Conservation (phyloP, 768 basidiomycete genomes). For the Boletus rubropictus region DNA sequence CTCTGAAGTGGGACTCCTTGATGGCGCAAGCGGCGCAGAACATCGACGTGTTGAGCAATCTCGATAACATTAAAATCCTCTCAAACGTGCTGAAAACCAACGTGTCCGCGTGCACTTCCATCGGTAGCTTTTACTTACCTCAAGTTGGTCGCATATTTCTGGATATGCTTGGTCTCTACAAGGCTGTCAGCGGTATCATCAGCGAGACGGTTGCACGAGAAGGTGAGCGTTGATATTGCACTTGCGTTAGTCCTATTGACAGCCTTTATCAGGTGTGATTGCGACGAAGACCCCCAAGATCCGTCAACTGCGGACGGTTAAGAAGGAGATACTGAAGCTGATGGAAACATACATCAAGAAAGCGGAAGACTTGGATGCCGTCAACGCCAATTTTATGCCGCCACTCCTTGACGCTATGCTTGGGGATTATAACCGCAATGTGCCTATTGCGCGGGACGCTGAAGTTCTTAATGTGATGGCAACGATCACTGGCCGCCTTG, state of each 20-base stretch:
- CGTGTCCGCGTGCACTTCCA: slow-evolving; percentile 94
- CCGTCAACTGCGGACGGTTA: slow-evolving; percentile 89
- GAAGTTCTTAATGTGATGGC: slow-evolving; percentile 98
- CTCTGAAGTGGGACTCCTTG: slow-evolving; percentile 83
- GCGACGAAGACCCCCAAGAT: slow-evolving; percentile 97
- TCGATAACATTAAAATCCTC: slow-evolving; percentile 94
- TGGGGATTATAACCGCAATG: slow-evolving; percentile 95
- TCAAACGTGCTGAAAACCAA: slow-evolving; percentile 98
- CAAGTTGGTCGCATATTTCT: slow-evolving; percentile 94
- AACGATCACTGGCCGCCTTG: slow-evolving; percentile 82
- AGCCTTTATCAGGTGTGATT: slow-evolving; percentile 56
- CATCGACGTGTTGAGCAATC: slow-evolving; percentile 84
- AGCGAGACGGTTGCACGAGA: slow-evolving; percentile 86
- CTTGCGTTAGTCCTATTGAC: slow-evolving; percentile 1
- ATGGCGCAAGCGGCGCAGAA: slow-evolving; percentile 94
- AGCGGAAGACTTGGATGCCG: slow-evolving; percentile 92
- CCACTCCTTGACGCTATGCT: slow-evolving; percentile 93
- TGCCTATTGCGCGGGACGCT: slow-evolving; percentile 88
- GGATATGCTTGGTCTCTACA: slow-evolving; percentile 97
- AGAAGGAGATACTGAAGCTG: slow-evolving; percentile 95
- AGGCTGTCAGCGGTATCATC: slow-evolving; percentile 94
- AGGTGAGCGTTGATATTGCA: slow-evolving; percentile 40
- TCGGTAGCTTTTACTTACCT: slow-evolving; percentile 95
- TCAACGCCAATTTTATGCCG: slow-evolving; percentile 89
- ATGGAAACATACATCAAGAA: slow-evolving; percentile 98